These are phyloP conservation scores for Candida sithepensis DNA, from an alignment of 805 yeast genomes.

Conservation along the genomic window DNA sequence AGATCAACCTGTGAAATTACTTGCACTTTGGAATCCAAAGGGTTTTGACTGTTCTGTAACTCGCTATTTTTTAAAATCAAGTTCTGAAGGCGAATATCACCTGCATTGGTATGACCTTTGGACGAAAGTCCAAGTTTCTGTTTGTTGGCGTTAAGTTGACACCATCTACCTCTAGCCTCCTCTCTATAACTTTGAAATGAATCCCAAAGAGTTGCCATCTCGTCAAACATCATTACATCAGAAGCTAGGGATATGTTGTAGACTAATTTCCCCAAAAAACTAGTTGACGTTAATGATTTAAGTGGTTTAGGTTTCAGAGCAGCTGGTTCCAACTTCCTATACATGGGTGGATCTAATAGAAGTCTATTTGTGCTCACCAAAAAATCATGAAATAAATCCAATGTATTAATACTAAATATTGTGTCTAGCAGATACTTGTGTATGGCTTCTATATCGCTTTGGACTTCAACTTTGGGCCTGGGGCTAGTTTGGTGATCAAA, in stretches of 20 bases:
- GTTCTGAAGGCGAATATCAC: conserved; percentile 9
- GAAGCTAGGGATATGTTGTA: conserved; percentile 36
- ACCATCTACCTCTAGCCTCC: conserved; percentile 18
- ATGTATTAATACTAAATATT: conserved; percentile 45
- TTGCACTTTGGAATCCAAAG: conserved; percentile 17
- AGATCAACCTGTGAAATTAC: conserved; percentile 51
- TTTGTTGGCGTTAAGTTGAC: not conserved
- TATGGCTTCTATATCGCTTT: conserved; percentile 26
- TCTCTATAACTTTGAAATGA: conserved; percentile 37
- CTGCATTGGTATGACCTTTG: conserved; percentile 9
- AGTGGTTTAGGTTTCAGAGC: conserved; percentile 18
- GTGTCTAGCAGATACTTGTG: conserved; percentile 32
- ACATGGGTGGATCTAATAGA: conserved; percentile 28
- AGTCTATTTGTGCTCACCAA: conserved; percentile 30
- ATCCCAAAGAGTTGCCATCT: conserved; percentile 39
- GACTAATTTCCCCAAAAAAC: conserved; percentile 47
- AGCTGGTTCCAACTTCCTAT: conserved; percentile 8
- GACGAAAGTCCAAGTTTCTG: not conserved
- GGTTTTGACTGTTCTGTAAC: not conserved
- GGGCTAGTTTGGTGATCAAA: conserved; percentile 1
- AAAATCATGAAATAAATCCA: conserved; percentile 45
- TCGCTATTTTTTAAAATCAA: conserved; percentile 11
- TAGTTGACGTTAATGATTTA: conserved; percentile 32
- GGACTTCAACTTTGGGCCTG: conserved; percentile 6
- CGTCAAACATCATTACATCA: conserved; percentile 45